Evolutionary conservation across 805 yeast species (phyloP), one percentile per base, ranked within the genome.

Genomic region (Crinitomyces ghanaensis): DNA sequence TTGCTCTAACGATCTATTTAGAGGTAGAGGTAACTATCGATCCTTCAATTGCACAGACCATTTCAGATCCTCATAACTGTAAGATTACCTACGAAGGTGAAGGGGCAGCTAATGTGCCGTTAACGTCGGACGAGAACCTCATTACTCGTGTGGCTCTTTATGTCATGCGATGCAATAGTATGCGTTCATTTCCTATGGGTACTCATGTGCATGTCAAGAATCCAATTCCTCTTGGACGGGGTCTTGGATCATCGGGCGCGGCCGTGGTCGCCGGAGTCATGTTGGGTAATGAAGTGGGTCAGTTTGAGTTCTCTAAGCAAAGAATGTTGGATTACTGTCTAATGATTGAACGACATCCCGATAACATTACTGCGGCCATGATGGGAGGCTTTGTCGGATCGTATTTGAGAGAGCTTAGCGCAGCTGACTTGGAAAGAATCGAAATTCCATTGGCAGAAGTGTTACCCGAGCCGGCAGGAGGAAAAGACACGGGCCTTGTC

Each of bases 331-430:
- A 91, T 57, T 91, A 81, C 64, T 84, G 95, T 57, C 68, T 91
- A 47, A 82, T 91, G 91, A 86, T 91, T 45, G 98, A 91, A 63
- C 76, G 97, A 55, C 98, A 91, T 51, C 98, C 98, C 22, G 98
- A 91, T 60, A 91, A 91, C 57, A 86, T 91, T 50, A 84, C 95
- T 8, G 98, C 98, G 20, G 95, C 98, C 23, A 84, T 91, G 95
- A 79, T 86, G 77, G 98, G 98, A 39, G 96, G 98, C 1, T 91
- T 91, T 56, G 95, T 86, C 26, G 98, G 98, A 28, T 84, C 95
- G 3, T 91, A 80, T 57, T 68, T 91, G 51, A 72, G 93, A 49
- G 93, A 82, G 41, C 62, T 91, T 38, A 64, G 74, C 21, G 74
- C 76, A 3, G 68, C 72, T 26, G 96, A 86, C 44, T 66, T 69